These are phyloP conservation scores for Exophiala xenobiotica DNA, from an alignment of 2,329 filamentous ascomycete genomes.

Conservation along the genomic window DNA sequence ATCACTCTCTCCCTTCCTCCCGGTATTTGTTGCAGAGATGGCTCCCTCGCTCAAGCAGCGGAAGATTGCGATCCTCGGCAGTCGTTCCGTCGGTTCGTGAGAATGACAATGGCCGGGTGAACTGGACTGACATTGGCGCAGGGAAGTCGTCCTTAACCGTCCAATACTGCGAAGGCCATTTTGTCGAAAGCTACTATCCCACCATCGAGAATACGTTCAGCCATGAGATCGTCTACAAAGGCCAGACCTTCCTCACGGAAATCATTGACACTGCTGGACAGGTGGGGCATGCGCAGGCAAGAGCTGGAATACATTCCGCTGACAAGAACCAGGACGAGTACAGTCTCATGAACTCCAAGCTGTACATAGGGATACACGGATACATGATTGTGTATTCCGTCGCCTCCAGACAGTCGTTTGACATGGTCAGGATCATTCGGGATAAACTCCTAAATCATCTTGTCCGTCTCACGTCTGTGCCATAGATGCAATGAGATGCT, in stretches of 20 bases:
- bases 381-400: slow-evolving; percentile 99
- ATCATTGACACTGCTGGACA: slow-evolving; percentile 98
- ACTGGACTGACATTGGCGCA: slow-evolving; percentile 41
- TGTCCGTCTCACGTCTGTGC: slow-evolving; percentile 48
- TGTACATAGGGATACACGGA: slow-evolving; percentile 95
- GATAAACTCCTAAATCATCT: slow-evolving; percentile 97
- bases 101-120: not conserved
- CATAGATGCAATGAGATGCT: not conserved
- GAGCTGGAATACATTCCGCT: not conserved
- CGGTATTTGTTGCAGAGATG: slow-evolving; percentile 46
- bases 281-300: slow-evolving; percentile 48
- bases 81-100: slow-evolving; percentile 76
- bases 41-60: slow-evolving; percentile 76
- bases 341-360: slow-evolving; percentile 95
- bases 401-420: slow-evolving; percentile 86
- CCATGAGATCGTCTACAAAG: slow-evolving; percentile 89
- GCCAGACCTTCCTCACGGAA: slow-evolving; percentile 90
- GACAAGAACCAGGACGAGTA: slow-evolving; percentile 75
- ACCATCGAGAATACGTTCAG: slow-evolving; percentile 99
- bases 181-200: slow-evolving; percentile 98
- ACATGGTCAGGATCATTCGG: slow-evolving; percentile 93
- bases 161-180: slow-evolving; percentile 95
- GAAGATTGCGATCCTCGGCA: slow-evolving; percentile 94
- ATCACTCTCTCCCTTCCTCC: not conserved
- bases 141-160: slow-evolving; percentile 97